Conservation (phyloP, 306 rosid species). For the Sesbania bispinosa region DNA sequence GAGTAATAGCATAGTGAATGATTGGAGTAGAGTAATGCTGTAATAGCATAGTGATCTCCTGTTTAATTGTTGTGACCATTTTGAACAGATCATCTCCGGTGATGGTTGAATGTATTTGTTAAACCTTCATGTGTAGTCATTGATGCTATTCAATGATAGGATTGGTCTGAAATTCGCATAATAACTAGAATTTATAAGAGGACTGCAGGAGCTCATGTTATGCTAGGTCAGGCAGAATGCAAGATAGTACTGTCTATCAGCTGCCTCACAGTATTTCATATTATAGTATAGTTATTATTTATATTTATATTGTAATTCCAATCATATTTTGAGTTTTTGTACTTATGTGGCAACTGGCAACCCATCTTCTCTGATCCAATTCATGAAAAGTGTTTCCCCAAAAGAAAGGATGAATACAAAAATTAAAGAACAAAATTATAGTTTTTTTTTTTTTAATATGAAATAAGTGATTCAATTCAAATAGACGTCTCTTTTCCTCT, state of each 20-base stretch:
- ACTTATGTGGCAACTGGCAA: neutral
- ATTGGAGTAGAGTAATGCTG: neutral
- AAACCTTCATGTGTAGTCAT: neutral
- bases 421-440: neutral
- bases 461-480: neutral
- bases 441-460: neutral
- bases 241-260: conserved; percentile 17
- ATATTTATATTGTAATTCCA: neutral
- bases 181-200: neutral
- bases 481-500: neutral
- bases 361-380: neutral
- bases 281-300: neutral
- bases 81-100: neutral
- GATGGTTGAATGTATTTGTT: neutral
- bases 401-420: neutral
- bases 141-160: neutral
- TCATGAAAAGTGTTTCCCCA: neutral
- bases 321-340: neutral
- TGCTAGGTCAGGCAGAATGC: neutral
- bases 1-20: neutral
- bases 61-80: neutral
- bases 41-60: neutral
- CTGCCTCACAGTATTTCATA: neutral
- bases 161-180: neutral
- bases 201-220: neutral